phyloP scores from a whole-genome alignment of 257 asterid species.

The Fraxinus cuspidata region DNA sequence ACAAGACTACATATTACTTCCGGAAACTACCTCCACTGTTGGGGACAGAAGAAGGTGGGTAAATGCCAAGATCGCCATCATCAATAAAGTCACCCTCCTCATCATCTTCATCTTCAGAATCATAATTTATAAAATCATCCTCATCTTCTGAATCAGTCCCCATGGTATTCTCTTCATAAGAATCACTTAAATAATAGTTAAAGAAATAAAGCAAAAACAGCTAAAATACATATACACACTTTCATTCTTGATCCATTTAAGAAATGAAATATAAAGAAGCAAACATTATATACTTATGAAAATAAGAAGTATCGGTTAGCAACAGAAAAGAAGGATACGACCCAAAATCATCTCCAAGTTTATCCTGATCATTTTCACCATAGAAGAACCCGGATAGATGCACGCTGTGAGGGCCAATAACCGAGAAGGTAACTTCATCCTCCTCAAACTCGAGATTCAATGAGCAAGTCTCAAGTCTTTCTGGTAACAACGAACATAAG shows the following conservation, averaged over 20 bases:
- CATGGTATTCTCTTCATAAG: constrained; percentile 37
- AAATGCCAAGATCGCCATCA: constrained; percentile 56
- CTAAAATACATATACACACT: not conserved
- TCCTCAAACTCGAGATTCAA: constrained; percentile 88
- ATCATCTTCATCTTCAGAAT: constrained; percentile 58
- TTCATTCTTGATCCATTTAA: constrained; percentile 9
- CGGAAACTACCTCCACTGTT: constrained; percentile 72
- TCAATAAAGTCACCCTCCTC: constrained; percentile 50
- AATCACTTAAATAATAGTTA: constrained; percentile 55
- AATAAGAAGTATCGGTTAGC: not conserved
- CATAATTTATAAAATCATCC: constrained; percentile 40
- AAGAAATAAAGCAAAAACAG: constrained; percentile 32
- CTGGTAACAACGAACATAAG: constrained; percentile 74
- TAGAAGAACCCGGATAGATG: constrained; percentile 92
- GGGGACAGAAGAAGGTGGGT: constrained; percentile 51
- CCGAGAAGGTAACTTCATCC: constrained; percentile 69
- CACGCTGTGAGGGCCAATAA: constrained; percentile 68
- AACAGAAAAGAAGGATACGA: constrained; percentile 58
- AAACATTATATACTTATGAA: not conserved
- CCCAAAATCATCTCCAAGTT: constrained; percentile 39
- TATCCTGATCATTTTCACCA: constrained; percentile 44
- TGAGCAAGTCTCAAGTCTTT: constrained; percentile 67
- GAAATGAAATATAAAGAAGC: not conserved
- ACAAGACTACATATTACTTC: not conserved
- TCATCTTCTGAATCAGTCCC: constrained; percentile 52